These are phyloP conservation scores for Hanseniaspora nectarophila DNA, from an alignment of 805 yeast genomes.

Conservation along the genomic window DNA sequence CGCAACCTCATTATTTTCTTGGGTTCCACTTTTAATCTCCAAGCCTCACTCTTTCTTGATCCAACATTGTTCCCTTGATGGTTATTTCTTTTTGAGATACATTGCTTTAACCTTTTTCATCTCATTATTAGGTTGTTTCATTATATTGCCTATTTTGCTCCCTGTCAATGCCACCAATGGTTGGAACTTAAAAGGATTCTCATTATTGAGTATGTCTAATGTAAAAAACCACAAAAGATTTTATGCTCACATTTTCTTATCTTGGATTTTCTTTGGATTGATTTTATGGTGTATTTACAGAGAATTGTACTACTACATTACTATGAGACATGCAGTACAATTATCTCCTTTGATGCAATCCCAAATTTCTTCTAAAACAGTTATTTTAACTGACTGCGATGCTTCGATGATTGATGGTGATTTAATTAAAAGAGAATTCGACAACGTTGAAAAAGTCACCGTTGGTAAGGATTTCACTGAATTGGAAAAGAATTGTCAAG, in stretches of 20 bases:
- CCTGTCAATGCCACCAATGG: constrained; percentile 70
- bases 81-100: constrained; percentile 61
- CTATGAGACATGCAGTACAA: constrained; percentile 63
- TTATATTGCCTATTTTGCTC: constrained; percentile 57
- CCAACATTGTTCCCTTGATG: constrained; percentile 65
- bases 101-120: constrained; percentile 43
- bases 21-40: constrained; percentile 42
- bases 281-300: constrained; percentile 56
- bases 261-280: constrained; percentile 64
- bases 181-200: constrained; percentile 43
- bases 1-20: constrained; percentile 48
- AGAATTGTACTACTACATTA: constrained; percentile 58
- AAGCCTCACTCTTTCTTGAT: constrained; percentile 52
- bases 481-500: constrained; percentile 44
- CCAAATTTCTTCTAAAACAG: constrained; percentile 54
- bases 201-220: constrained; percentile 51
- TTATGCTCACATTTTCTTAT: constrained; percentile 63
- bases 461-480: constrained; percentile 53
- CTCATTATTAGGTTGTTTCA: constrained; percentile 41
- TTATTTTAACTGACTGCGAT: constrained; percentile 60
- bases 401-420: constrained; percentile 37
- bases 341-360: constrained; percentile 64
- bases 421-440: constrained; percentile 47
- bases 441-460: constrained; percentile 47
- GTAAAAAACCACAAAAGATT: constrained; percentile 50